A percentile compares a stretch with the other conserved stretches of the same genome.
Evolutionary conservation across 2,329 filamentous ascomycete genomes (phyloP).

Genomic region (Drechslerella coelobrocha): DNA sequence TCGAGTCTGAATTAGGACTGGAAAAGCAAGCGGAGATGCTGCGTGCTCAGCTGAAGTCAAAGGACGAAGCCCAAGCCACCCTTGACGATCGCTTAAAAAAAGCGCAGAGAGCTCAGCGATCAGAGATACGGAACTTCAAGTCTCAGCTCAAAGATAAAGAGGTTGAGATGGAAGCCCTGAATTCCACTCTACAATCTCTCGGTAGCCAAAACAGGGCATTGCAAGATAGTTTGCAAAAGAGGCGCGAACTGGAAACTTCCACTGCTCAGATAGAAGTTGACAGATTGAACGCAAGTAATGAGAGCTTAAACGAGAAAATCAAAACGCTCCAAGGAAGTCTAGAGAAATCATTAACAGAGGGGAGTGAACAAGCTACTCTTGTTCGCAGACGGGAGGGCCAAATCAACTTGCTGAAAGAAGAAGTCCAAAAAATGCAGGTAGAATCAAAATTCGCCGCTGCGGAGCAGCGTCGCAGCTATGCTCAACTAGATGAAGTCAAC

Average conservation of each 20-base stretch:
- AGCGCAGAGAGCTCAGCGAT: background rate
- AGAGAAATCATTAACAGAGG: background rate
- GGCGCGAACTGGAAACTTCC: slow-evolving; percentile 2
- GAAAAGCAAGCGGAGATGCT: background rate
- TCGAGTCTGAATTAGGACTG: slow-evolving; percentile 1
- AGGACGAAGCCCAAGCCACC: background rate
- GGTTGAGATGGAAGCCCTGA: background rate
- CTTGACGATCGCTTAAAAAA: background rate
- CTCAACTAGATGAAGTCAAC: background rate
- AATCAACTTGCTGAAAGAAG: slow-evolving; percentile 6
- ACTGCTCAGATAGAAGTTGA: slow-evolving; percentile 1
- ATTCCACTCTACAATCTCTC: background rate
- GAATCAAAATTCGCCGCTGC: background rate
- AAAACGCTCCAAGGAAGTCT: background rate
- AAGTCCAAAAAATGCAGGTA: background rate
- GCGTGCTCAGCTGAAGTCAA: background rate
- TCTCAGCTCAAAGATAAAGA: background rate
- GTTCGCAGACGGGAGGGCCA: slow-evolving; percentile 2
- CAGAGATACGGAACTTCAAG: slow-evolving; percentile 1
- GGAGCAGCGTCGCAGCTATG: background rate
- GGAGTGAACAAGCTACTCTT: background rate
- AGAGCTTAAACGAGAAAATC: background rate
- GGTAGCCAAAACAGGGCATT: background rate
- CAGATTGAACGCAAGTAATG: background rate
- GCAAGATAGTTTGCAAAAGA: background rate